Base-by-base conservation (phyloP, 2,329 filamentous ascomycete genomes). In the Erysiphe pisi region DNA sequence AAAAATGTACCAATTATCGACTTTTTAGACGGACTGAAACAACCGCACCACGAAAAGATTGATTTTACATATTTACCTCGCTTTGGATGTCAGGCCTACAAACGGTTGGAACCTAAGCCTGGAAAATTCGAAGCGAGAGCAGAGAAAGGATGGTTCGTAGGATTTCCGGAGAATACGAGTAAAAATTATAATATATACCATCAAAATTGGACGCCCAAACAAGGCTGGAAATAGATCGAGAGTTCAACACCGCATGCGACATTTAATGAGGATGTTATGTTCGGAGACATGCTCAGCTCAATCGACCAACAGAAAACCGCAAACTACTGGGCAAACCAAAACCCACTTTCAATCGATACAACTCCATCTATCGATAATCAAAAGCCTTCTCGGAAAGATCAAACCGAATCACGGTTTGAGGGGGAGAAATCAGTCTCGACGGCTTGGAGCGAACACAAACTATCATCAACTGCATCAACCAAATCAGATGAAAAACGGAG, bases 91-190 rank as follows among this genome's bases (percentile, higher is more conserved):
- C 1, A 14, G 14, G 63, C 63, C 1, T 70, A 70, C 22, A 70
- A 70, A 43, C 63, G 1, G 4, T 1, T 36, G 1, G 22, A 40
- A 3, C 63, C 25, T 43, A 36, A 70, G 14, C 63, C 63, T 1
- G 36, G n/a, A 70, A 70, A 70, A 20, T 43, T 70, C 14, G 14
- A 70, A 40, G 31, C 63, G 14, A 70, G n/a, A 70, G 1, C 31
- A 70, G 31, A 70, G 12, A 70, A 70, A 70, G 63, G 63, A 25
- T 70, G 25, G 63, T 43, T 70, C 40, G 31, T 43, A 3, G 25
- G 63, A 36, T 40, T 70, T 70, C 63, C 25, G 40, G 40, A 36
- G 40, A 70, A 16, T 36, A 25, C 25, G 40, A 31, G 11, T 16
- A 61, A 61, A 20, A 61, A 61, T 25, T 61, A 61, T 61, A 1